Percentiles rank a stretch among this genome's conserved stretches.
phyloP scores from a whole-genome alignment of 2,329 filamentous ascomycete species.

The Alternaria consortialis region DNA sequence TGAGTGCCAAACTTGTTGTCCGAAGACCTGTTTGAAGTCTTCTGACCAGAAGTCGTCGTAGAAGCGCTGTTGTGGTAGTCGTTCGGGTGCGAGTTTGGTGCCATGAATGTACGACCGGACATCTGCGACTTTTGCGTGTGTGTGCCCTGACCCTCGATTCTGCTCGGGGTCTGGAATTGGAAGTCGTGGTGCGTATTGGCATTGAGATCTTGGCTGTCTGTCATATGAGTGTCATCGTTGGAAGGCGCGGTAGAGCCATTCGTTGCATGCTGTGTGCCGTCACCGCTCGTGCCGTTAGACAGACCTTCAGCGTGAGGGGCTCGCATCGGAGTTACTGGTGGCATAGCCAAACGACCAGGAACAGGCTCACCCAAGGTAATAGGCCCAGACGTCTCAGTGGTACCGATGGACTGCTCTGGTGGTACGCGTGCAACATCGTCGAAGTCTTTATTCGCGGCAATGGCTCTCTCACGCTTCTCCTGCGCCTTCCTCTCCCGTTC shows the following conservation, averaged over 20 bases:
- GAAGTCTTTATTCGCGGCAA: conserved; percentile 51
- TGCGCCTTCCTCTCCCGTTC: conserved; percentile 69
- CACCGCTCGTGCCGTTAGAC: conserved; percentile 65
- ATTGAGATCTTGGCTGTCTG: conserved; percentile 53
- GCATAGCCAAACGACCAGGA: conserved; percentile 57
- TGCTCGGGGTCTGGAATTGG: conserved; percentile 45
- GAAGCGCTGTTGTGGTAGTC: conserved; percentile 87
- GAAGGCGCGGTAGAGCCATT: conserved; percentile 56
- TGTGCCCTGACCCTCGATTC: conserved; percentile 49
- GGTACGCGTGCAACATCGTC: conserved; percentile 52
- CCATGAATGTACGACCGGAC: conserved; percentile 68
- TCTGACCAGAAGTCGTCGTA: conserved; percentile 83
- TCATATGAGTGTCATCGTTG: conserved; percentile 57
- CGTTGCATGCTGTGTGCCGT: conserved; percentile 41
- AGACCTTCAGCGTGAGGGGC: conserved; percentile 60
- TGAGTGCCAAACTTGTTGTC: conserved; percentile 78
- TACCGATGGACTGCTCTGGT: conserved; percentile 55
- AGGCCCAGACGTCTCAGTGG: conserved; percentile 56
- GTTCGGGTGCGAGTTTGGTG: conserved; percentile 64
- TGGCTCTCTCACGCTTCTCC: conserved; percentile 59
- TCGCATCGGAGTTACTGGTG: conserved; percentile 55
- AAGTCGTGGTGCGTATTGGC: conserved; percentile 42
- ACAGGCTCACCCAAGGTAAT: conserved; percentile 70
- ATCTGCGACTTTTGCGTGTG: conserved; percentile 69
- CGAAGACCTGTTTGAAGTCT: conserved; percentile 76